These are phyloP conservation scores for Teratosphaeriaceae sp. DNA, from an alignment of 2,329 filamentous ascomycete genomes.

Conservation along the genomic window DNA sequence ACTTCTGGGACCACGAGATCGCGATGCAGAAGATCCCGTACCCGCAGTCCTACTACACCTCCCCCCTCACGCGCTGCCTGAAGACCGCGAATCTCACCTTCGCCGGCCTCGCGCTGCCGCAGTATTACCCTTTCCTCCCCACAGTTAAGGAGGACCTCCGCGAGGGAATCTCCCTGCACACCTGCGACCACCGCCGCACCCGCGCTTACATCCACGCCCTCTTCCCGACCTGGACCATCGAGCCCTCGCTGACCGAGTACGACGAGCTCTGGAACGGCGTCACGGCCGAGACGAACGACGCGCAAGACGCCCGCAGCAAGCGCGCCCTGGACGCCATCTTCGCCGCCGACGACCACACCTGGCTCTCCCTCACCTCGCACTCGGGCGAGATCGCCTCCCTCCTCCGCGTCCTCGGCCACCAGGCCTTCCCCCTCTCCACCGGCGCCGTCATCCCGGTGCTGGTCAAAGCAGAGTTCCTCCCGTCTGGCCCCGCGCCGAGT, in stretches of 20 bases:
- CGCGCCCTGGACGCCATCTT: conserved; percentile 53
- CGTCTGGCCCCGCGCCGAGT: conserved; percentile 28
- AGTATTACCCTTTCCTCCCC: conserved; percentile 48
- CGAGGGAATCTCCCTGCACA: conserved; percentile 61
- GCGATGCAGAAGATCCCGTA: conserved; percentile 50
- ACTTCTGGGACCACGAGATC: conserved; percentile 54
- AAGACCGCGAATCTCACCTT: conserved; percentile 60
- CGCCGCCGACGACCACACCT: conserved; percentile 44
- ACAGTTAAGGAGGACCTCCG: conserved; percentile 59
- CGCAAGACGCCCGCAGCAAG: conserved; percentile 47
- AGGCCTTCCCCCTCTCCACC: conserved; percentile 56
- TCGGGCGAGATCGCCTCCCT: conserved; percentile 50
- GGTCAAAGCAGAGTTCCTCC: conserved; percentile 50
- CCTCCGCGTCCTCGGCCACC: conserved; percentile 53
- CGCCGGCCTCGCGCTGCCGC: conserved; percentile 46
- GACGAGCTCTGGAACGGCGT: conserved; percentile 50
- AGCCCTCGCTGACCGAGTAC: conserved; percentile 53
- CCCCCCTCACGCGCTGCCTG: conserved; percentile 56
- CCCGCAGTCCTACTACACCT: conserved; percentile 60
- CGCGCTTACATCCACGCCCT: conserved; percentile 46
- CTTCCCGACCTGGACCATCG: conserved; percentile 52
- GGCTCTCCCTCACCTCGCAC: conserved; percentile 56
- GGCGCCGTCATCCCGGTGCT: conserved; percentile 63
- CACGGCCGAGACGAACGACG: conserved; percentile 43
- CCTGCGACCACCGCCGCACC: conserved; percentile 57